These are phyloP conservation scores for Aspergillus hiratsukae DNA, from an alignment of 2,329 filamentous ascomycete genomes.

Conservation along the genomic window DNA sequence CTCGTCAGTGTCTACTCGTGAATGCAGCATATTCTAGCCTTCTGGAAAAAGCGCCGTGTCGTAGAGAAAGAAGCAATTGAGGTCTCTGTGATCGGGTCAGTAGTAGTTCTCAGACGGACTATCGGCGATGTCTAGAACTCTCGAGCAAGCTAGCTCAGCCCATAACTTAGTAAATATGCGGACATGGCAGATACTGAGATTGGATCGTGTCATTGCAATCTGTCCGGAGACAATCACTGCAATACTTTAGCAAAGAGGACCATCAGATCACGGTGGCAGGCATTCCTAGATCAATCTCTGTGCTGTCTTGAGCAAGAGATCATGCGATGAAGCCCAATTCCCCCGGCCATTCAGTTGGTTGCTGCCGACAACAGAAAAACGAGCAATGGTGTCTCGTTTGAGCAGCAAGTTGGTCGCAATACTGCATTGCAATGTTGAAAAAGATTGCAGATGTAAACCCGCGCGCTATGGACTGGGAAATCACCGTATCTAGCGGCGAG, in stretches of 20 bases:
- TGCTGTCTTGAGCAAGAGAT: not conserved
- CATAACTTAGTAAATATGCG: not conserved
- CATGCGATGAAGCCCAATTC: not conserved
- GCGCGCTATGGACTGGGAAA: not conserved
- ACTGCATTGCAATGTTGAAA: not conserved
- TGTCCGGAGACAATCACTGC: not conserved
- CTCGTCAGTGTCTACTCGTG: not conserved
- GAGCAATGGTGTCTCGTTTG: not conserved
- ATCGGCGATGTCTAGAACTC: not conserved
- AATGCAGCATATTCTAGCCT: not conserved
- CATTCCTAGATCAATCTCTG: not conserved
- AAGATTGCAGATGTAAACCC: not conserved
- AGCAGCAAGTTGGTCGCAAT: too few species aligned
- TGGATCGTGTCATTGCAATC: not conserved
- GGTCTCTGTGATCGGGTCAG: not conserved
- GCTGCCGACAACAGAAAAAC: not conserved
- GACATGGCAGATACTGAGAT: not conserved
- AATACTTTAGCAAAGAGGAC: not conserved
- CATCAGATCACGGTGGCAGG: not conserved
- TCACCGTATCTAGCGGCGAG: not conserved
- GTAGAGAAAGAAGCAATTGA: not conserved
- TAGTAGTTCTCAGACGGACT: not conserved
- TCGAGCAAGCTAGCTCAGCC: not conserved
- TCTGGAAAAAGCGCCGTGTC: not conserved
- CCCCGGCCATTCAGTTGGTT: not conserved